Conservation (phyloP, 2,329 filamentous ascomycete genomes). For the Xylaria sp. region DNA sequence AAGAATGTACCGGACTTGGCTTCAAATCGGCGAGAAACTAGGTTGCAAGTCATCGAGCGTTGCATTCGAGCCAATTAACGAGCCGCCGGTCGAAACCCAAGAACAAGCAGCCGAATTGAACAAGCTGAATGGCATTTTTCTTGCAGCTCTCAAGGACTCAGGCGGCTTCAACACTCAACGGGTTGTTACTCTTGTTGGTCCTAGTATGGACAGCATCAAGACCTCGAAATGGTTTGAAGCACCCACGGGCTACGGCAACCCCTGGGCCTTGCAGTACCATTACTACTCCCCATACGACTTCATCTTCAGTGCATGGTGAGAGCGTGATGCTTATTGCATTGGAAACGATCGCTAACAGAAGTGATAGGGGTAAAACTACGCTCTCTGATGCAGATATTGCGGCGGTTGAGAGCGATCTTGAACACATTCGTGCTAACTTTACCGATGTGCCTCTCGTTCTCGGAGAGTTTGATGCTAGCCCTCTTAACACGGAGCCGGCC, state of each 20-base stretch:
- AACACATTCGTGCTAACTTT: slow-evolving; percentile 59
- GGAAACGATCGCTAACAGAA: neutral
- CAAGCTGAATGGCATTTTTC: slow-evolving; percentile 61
- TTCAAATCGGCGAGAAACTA: slow-evolving; percentile 60
- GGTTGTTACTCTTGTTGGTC: slow-evolving; percentile 61
- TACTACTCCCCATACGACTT: slow-evolving; percentile 64
- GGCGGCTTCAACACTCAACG: slow-evolving; percentile 61
- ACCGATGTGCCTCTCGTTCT: slow-evolving; percentile 60
- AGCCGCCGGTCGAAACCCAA: slow-evolving; percentile 58
- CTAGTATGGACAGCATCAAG: slow-evolving; percentile 56
- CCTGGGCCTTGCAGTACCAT: slow-evolving; percentile 66
- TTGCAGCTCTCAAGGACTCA: slow-evolving; percentile 57
- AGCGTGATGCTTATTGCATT: neutral
- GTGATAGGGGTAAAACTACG: slow-evolving; percentile 60
- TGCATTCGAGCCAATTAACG: slow-evolving; percentile 65
- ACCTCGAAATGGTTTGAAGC: slow-evolving; percentile 60
- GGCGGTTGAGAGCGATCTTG: slow-evolving; percentile 54
- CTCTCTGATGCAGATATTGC: slow-evolving; percentile 60
- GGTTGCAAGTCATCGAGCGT: slow-evolving; percentile 60
- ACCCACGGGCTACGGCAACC: slow-evolving; percentile 56
- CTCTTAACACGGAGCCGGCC: slow-evolving; percentile 56
- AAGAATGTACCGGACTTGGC: slow-evolving; percentile 61
- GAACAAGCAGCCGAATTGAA: slow-evolving; percentile 58
- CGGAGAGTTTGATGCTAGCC: slow-evolving; percentile 62
- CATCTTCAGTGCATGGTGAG: slow-evolving; percentile 50